phyloP scores from a whole-genome alignment of 352 stramenopile species.

The Phytopythium vexans region DNA sequence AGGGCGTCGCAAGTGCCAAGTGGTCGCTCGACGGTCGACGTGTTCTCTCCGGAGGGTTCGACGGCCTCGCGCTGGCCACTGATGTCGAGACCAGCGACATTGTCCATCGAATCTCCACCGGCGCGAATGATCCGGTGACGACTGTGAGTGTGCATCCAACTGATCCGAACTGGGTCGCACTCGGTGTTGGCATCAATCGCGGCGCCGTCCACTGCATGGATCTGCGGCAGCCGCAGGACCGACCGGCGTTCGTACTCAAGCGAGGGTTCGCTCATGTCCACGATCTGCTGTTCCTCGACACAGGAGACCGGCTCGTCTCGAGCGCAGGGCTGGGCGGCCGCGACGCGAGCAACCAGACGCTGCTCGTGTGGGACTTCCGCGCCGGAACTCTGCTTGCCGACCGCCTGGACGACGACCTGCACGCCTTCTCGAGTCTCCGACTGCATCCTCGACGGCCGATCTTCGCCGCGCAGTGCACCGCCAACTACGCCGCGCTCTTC shows the following conservation, averaged over 20 bases:
- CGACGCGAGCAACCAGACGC: slow-evolving; percentile 56
- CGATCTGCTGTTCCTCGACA: slow-evolving; percentile 50
- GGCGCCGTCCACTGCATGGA: slow-evolving; percentile 38
- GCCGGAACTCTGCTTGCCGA: slow-evolving; percentile 42
- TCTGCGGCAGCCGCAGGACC: slow-evolving; percentile 12
- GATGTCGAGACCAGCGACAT: slow-evolving; percentile 32
- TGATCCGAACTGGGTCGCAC: slow-evolving; percentile 25
- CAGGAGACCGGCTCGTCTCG: slow-evolving; percentile 39
- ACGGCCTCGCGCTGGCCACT: slow-evolving; percentile 20
- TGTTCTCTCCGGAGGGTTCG: slow-evolving; percentile 45
- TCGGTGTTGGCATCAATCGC: slow-evolving; percentile 16
- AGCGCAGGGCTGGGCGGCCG: slow-evolving; percentile 33
- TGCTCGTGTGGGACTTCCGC: slow-evolving; percentile 62
- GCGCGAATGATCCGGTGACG: slow-evolving; percentile 22
- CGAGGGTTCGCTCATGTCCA: slow-evolving; percentile 42
- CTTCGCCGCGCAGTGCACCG: slow-evolving; percentile 51
- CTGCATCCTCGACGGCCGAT: slow-evolving; percentile 30
- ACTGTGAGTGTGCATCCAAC: slow-evolving; percentile 26
- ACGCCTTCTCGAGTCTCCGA: slow-evolving; percentile 39
- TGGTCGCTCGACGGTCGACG: slow-evolving; percentile 46
- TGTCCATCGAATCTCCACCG: slow-evolving; percentile 5
- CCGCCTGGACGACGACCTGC: slow-evolving; percentile 41
- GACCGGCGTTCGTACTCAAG: slow-evolving; percentile 6
- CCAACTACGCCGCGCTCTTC: slow-evolving; percentile 37
- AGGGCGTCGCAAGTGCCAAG: slow-evolving; percentile 48